phyloP scores from a whole-genome alignment of 2,329 filamentous ascomycete genomes.

The Nemania serpens region DNA sequence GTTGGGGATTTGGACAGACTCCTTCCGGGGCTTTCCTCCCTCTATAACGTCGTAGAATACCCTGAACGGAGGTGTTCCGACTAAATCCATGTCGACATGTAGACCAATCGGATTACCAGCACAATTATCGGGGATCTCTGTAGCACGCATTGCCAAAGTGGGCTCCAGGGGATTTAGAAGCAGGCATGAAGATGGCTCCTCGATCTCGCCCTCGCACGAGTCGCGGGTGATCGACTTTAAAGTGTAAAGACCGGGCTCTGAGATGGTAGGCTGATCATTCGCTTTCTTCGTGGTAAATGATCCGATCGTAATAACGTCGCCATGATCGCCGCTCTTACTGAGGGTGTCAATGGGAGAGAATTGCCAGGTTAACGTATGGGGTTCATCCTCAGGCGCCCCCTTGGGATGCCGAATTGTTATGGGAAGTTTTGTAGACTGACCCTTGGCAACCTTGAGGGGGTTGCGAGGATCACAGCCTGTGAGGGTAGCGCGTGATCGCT shows the following conservation, averaged over 20 bases:
- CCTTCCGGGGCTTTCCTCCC: constrained; percentile 57
- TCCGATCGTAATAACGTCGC: constrained; percentile 60
- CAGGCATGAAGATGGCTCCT: constrained; percentile 92
- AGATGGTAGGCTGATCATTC: constrained; percentile 69
- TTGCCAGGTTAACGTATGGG: constrained; percentile 77
- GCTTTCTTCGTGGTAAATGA: constrained; percentile 65
- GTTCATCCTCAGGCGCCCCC: constrained; percentile 61
- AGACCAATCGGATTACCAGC: constrained; percentile 92
- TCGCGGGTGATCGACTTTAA: constrained; percentile 79
- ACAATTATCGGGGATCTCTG: constrained; percentile 92
- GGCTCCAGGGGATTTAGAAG: constrained; percentile 91
- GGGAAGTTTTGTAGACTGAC: constrained; percentile 69
- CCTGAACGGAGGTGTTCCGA: constrained; percentile 90
- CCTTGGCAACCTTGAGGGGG: constrained; percentile 83
- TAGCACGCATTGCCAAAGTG: constrained; percentile 70
- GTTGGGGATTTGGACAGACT: constrained; percentile 65
- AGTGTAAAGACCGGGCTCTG: constrained; percentile 83
- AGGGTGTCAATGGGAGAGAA: constrained; percentile 78
- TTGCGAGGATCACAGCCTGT: constrained; percentile 77
- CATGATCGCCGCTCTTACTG: constrained; percentile 71
- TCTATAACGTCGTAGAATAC: constrained; percentile 76
- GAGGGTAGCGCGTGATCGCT: constrained; percentile 77
- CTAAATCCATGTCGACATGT: constrained; percentile 83
- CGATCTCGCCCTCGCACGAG: constrained; percentile 83
- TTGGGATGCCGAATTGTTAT: constrained; percentile 70